These are phyloP conservation scores for Purshia tridentata DNA, from an alignment of 306 rosid genomes.

Conservation along the genomic window DNA sequence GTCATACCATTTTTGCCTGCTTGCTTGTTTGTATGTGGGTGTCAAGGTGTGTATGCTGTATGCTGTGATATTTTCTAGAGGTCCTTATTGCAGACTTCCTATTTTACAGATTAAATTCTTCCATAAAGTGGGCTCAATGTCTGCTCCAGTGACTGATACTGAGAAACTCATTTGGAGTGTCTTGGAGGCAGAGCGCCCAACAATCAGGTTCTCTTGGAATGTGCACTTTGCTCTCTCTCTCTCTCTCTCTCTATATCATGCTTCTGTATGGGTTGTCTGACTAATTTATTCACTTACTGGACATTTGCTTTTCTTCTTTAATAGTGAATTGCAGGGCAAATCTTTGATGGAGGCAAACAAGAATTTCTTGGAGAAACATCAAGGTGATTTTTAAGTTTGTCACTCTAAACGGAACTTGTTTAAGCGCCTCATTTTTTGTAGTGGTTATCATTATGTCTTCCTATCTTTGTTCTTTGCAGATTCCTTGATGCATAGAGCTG, in stretches of 20 bases:
- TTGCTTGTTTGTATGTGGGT: not conserved
- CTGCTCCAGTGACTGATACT: conserved; percentile 61
- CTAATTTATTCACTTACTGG: conserved; percentile 1
- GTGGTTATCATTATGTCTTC: conserved; percentile 13
- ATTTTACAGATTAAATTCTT: conserved; percentile 79
- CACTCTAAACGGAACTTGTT: not conserved
- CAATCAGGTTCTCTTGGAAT: conserved; percentile 58
- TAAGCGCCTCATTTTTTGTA: not conserved
- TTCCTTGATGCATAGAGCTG: conserved; percentile 90
- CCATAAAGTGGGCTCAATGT: conserved; percentile 68
- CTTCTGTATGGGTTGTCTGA: not conserved
- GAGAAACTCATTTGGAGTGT: conserved; percentile 89
- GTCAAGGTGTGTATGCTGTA: not conserved
- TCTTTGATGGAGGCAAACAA: conserved; percentile 74
- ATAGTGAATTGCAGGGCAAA: conserved; percentile 75
- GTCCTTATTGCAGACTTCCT: conserved; percentile 27
- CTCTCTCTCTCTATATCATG: not conserved
- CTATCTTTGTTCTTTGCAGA: conserved; percentile 43
- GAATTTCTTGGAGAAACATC: conserved; percentile 71
- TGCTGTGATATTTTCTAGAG: conserved; percentile 6
- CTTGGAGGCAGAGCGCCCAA: conserved; percentile 81
- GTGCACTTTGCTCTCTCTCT: not conserved
- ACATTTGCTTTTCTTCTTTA: conserved; percentile 26
- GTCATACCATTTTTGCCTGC: conserved; percentile 10
- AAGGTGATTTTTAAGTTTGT: conserved; percentile 46